Conservation (phyloP, 768 basidiomycete species). For the Suillus fuscotomentosus region DNA sequence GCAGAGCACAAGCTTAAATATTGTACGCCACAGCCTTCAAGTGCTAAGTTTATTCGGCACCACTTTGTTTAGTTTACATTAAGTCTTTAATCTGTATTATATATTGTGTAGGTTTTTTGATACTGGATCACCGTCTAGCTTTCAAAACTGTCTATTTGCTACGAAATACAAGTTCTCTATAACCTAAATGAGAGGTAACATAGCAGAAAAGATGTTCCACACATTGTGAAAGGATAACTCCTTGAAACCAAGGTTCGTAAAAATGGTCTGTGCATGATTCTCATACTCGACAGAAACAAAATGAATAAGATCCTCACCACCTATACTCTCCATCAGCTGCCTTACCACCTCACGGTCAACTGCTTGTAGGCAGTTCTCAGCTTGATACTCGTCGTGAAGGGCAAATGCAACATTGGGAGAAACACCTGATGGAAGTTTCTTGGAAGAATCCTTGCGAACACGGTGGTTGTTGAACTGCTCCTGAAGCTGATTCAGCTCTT, state of each 20-base stretch:
- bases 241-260: constrained; percentile 9
- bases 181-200: constrained; percentile 18
- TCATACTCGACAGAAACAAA: constrained; percentile 20
- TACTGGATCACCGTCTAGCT: no score
- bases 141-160: background rate
- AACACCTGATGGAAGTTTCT: constrained; percentile 21
- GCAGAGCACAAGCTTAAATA: background rate
- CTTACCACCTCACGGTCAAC: constrained; percentile 19
- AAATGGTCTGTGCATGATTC: constrained; percentile 13
- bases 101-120: background rate
- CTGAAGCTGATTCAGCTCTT: constrained; percentile 19
- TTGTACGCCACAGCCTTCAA: no score
- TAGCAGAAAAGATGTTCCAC: constrained; percentile 19
- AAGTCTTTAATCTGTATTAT: background rate
- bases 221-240: constrained; percentile 17
- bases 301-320: constrained; percentile 19
- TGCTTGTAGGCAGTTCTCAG: constrained; percentile 15
- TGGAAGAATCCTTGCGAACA: constrained; percentile 16
- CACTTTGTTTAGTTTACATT: background rate
- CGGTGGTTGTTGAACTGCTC: constrained; percentile 18
- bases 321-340: constrained; percentile 22
- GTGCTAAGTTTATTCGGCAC: background rate
- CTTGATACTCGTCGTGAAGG: constrained; percentile 17
- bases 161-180: background rate
- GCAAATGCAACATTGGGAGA: constrained; percentile 21